phyloP scores from a whole-genome alignment of 129 eudicot genomes.

The Glebionis coronaria region DNA sequence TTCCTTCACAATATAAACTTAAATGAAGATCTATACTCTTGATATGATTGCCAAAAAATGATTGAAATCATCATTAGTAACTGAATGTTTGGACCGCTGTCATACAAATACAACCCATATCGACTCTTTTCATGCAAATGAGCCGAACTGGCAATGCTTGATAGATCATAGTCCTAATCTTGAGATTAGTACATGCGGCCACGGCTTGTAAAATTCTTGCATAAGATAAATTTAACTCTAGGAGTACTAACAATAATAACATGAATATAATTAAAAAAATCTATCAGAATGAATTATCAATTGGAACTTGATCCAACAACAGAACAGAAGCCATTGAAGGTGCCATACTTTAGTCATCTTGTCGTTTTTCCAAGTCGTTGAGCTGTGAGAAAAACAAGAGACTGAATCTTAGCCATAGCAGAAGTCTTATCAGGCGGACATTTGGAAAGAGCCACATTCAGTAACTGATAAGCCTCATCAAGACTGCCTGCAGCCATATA shows the following conservation, averaged over 20 bases:
- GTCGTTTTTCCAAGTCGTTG: conserved; percentile 46
- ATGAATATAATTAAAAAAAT: not conserved
- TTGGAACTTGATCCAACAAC: not conserved
- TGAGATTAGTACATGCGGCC: no score
- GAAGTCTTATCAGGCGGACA: conserved; percentile 70
- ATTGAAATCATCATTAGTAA: no score
- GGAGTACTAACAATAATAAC: not conserved
- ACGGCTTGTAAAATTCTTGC: no score
- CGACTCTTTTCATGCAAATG: no score
- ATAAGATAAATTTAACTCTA: not conserved
- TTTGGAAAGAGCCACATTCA: conserved; percentile 63
- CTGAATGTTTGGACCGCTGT: no score
- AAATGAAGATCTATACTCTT: no score
- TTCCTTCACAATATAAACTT: no score
- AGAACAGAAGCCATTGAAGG: conserved; percentile 9
- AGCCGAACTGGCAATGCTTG: no score
- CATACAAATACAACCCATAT: no score
- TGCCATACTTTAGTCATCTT: conserved; percentile 25
- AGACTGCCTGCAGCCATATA: conserved; percentile 70
- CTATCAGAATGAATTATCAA: not conserved
- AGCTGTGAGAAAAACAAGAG: conserved; percentile 59
- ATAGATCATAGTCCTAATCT: no score
- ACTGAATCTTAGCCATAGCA: conserved; percentile 67
- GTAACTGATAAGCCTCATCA: conserved; percentile 54
- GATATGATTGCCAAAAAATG: no score